Conservation (phyloP, 352 stramenopile species). For the Thalassiosira mediterranea region DNA sequence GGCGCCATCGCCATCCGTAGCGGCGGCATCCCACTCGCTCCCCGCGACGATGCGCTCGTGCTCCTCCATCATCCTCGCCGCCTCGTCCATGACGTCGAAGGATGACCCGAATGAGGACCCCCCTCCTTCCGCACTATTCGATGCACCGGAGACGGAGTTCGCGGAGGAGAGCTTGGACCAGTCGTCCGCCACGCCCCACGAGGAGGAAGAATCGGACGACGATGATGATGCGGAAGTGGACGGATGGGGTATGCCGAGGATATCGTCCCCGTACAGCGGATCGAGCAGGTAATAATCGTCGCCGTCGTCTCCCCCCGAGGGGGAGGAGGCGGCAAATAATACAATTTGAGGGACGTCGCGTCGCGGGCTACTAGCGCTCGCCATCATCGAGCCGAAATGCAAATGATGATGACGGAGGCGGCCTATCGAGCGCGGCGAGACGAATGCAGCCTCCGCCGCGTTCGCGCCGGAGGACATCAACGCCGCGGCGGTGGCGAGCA, state of each 20-base stretch:
- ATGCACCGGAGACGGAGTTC: background rate
- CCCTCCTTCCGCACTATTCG: background rate
- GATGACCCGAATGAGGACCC: background rate
- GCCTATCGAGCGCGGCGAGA: no score
- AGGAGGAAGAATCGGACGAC: slow-evolving; percentile 8
- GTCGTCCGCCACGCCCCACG: slow-evolving; percentile 37
- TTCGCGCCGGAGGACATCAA: no score
- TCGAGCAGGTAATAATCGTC: no score
- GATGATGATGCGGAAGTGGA: background rate
- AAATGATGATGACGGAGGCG: no score
- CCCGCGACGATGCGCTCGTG: slow-evolving; percentile 8
- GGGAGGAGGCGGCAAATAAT: no score
- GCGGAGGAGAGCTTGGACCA: slow-evolving; percentile 22
- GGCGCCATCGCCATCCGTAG: background rate
- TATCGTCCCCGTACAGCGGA: no score
- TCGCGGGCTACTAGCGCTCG: no score
- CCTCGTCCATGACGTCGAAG: slow-evolving; percentile 29
- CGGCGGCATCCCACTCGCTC: background rate
- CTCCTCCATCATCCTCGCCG: slow-evolving; percentile 9
- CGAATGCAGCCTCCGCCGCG: no score
- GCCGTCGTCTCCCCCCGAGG: no score
- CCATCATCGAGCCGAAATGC: no score
- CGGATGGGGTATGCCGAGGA: background rate
- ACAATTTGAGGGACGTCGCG: no score
- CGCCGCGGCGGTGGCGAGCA: no score